These are phyloP conservation scores for Marchantia paleacea DNA, from an alignment of 225 moss, liverwort and hornwort genomes.

Conservation along the genomic window DNA sequence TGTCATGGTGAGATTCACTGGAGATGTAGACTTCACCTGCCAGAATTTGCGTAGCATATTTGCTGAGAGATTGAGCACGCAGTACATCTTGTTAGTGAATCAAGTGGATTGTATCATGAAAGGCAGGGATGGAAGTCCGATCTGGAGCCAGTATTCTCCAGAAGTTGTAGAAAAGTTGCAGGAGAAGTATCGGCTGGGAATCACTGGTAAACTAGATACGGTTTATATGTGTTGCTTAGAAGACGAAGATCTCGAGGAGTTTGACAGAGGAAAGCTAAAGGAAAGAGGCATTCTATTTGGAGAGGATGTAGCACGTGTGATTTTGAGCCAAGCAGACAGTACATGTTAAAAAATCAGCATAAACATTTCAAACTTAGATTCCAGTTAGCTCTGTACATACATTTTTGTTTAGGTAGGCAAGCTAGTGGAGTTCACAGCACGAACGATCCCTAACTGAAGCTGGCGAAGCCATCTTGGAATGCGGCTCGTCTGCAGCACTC, in stretches of 20 bases:
- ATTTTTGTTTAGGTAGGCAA: no score
- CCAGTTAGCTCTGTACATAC: no score
- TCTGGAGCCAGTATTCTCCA: background rate
- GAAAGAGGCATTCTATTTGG: background rate
- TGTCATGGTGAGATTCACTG: conserved; percentile 9
- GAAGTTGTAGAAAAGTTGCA: background rate
- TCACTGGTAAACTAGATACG: background rate
- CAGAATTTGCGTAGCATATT: background rate
- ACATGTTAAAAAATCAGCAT: no score
- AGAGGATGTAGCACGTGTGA: background rate
- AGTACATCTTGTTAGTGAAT: background rate
- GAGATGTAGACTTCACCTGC: background rate
- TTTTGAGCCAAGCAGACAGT: no score
- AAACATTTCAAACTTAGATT: no score
- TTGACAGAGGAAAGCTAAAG: background rate
- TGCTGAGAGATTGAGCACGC: background rate
- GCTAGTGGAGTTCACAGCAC: no score
- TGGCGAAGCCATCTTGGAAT: no score
- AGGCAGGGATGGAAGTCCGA: background rate
- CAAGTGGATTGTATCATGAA: background rate
- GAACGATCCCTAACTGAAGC: no score
- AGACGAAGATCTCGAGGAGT: background rate
- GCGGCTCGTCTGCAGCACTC: no score
- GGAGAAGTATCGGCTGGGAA: background rate
- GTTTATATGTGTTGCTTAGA: conserved; percentile 7